Evolutionary conservation across 2,329 filamentous ascomycete species (phyloP), one percentile per base, ranked within the genome.

Genomic region (Fusarium praegraminearum): DNA sequence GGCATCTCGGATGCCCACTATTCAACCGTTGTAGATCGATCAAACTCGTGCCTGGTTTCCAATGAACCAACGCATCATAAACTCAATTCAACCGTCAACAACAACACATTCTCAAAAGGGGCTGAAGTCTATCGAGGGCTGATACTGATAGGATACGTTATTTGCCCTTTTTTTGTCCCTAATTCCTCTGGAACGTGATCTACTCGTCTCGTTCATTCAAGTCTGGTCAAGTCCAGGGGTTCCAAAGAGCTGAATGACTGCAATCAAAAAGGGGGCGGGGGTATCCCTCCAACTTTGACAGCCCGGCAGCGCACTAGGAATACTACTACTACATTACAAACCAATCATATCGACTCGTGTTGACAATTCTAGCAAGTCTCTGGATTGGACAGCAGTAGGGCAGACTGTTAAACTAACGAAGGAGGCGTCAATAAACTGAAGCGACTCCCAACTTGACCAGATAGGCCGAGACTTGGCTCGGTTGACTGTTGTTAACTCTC

Each of bases 201-300:
- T 52, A 65, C 18, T 33, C 28, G 13, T 54, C 24, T 28, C 26
- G 18, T 44, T n/a, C 6, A 26, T 20, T 43, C 28, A 30, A 22
- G 18, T 36, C 35, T 33, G 33, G 57, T 43, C 28, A 24, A 36
- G 35, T 43, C 58, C 61, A 64, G 61, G 61, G 62, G 62, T 36
- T 44, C 18, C 22, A 30, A 63, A 33, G 45, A 58, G 36, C 38
- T 46, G 44, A 57, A 45, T 13, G 47, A 44, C 26, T 49, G 43
- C 47, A 53, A 54, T 61, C 35, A 44, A 65, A 65, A 66, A 52
- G 62, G 62, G 62, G 62, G 54, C 47, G 62, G 62, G 62, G 54
- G 54, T 54, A 49, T 57, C 54, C 40, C 41, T 40, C 33, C 41
- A 46, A 28, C 49, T 45, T 45, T 28, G 22, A 56, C 33, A 20